These are phyloP conservation scores for Extremus antarcticus DNA, from an alignment of 495 filamentous ascomycete genomes.

Conservation along the genomic window DNA sequence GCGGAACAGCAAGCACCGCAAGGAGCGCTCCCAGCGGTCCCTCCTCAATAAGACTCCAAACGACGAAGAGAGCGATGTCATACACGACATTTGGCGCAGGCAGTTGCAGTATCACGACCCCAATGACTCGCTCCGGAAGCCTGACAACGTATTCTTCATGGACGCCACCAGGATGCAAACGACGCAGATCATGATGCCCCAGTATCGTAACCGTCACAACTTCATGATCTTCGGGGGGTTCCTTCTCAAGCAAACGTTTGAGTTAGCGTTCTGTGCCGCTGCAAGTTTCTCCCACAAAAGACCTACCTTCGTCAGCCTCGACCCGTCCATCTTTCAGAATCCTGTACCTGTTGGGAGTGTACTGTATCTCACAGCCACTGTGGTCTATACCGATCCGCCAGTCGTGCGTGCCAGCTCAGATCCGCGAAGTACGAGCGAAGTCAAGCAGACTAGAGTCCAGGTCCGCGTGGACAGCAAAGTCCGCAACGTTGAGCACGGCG, in stretches of 20 bases:
- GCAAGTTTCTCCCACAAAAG: slow-evolving; percentile 63
- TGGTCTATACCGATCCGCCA: slow-evolving; percentile 67
- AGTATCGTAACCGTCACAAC: slow-evolving; percentile 73
- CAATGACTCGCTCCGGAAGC: slow-evolving; percentile 44
- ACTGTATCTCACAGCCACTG: slow-evolving; percentile 65
- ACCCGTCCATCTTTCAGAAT: slow-evolving; percentile 74
- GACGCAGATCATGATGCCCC: slow-evolving; percentile 77
- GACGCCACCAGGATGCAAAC: slow-evolving; percentile 53
- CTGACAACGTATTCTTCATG: slow-evolving; percentile 58
- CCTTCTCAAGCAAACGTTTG: slow-evolving; percentile 65
- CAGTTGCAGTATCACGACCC: slow-evolving; percentile 62
- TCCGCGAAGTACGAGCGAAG: slow-evolving; percentile 27
- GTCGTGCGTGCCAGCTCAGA: slow-evolving; percentile 22
- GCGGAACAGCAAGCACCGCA: slow-evolving; percentile 64
- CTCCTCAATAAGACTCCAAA: slow-evolving; percentile 64
- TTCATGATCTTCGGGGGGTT: slow-evolving; percentile 90
- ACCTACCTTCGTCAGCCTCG: slow-evolving; percentile 66
- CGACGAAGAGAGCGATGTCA: slow-evolving; percentile 63
- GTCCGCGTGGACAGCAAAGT: slow-evolving; percentile 69
- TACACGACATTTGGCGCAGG: slow-evolving; percentile 69
- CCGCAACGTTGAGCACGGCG: slow-evolving; percentile 64
- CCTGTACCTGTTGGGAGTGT: slow-evolving; percentile 77
- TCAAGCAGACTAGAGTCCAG: slow-evolving; percentile 55
- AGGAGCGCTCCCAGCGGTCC: slow-evolving; percentile 49
- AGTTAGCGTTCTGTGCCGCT: slow-evolving; percentile 82